phyloP scores from a whole-genome alignment of 768 basidiomycete species.

The Podaxis rugospora region DNA sequence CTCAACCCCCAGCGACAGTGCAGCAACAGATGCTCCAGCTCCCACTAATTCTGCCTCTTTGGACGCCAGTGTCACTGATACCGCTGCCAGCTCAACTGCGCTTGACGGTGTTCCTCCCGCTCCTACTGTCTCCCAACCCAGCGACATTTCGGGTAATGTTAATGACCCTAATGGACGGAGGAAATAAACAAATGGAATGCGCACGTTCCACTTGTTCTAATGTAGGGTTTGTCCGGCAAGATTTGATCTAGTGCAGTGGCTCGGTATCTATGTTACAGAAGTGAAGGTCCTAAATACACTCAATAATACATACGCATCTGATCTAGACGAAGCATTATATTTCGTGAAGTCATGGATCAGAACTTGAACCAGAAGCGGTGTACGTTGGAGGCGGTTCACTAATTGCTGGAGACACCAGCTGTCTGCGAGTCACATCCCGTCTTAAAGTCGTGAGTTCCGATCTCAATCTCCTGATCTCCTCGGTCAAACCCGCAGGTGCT shows the following conservation, averaged over 20 bases:
- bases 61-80: background rate
- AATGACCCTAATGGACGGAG: conserved; percentile 25
- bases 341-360: too few relatives aligned
- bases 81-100: conserved; percentile 12
- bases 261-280: background rate
- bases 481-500: too few relatives aligned
- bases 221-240: background rate
- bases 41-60: conserved; percentile 5
- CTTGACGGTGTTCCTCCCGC: conserved; percentile 11
- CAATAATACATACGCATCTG: too few relatives aligned
- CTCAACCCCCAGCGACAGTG: conserved; percentile 14
- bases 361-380: too few relatives aligned
- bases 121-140: conserved; percentile 16
- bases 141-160: conserved; percentile 25
- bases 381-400: too few relatives aligned
- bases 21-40: conserved; percentile 8
- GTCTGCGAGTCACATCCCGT: too few relatives aligned
- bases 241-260: background rate
- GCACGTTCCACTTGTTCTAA: background rate
- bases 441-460: too few relatives aligned
- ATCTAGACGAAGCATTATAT: too few relatives aligned
- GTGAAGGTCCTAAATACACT: too few relatives aligned
- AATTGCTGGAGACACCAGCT: too few relatives aligned
- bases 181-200: background rate
- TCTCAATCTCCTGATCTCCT: too few relatives aligned